Percentiles rank a stretch among this genome's conserved stretches.
These are phyloP conservation scores for Asterophora lycoperdoides DNA, from an alignment of 768 basidiomycete genomes.

Conservation along the genomic window DNA sequence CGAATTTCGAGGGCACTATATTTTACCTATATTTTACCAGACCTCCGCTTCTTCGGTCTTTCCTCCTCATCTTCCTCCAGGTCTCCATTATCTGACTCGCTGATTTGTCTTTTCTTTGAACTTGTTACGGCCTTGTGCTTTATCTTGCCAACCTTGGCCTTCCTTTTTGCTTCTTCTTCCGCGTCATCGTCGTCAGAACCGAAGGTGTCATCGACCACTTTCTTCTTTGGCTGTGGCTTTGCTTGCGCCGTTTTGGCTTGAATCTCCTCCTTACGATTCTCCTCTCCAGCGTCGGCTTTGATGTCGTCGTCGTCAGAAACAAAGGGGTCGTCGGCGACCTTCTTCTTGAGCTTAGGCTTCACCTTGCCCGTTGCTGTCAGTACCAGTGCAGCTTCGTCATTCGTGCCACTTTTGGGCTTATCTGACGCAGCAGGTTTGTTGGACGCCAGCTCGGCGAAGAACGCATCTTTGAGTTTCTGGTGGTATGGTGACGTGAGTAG, in stretches of 20 bases:
- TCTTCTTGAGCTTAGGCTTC: slow-evolving; percentile 48
- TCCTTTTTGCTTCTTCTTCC: slow-evolving; percentile 14
- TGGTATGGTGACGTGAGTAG: not conserved
- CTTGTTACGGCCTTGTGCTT: not conserved
- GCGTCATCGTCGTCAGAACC: slow-evolving; percentile 43
- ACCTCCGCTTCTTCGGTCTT: slow-evolving; percentile 34
- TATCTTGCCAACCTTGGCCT: slow-evolving; percentile 2
- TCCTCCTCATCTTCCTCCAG: slow-evolving; percentile 29
- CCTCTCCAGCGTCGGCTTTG: slow-evolving; percentile 18
- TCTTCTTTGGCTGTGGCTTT: slow-evolving; percentile 9
- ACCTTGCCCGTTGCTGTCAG: slow-evolving; percentile 26
- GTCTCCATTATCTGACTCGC: slow-evolving; percentile 11
- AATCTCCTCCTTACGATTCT: slow-evolving; percentile 9
- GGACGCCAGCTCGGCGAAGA: slow-evolving; percentile 42
- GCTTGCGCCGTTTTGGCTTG: slow-evolving; percentile 5
- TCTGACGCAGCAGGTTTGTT: slow-evolving; percentile 21
- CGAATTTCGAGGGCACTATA: no score
- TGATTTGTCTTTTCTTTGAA: slow-evolving; percentile 19
- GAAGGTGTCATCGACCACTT: slow-evolving; percentile 47
- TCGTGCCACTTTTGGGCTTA: not conserved
- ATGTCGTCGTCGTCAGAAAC: slow-evolving; percentile 43
- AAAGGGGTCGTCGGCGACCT: slow-evolving; percentile 52
- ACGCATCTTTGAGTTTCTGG: slow-evolving; percentile 62
- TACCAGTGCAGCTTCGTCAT: slow-evolving; percentile 12
- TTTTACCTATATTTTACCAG: no score